Conservation (phyloP, 192 early-diverging fungal genomes). For the Geranomyces michiganensis region DNA sequence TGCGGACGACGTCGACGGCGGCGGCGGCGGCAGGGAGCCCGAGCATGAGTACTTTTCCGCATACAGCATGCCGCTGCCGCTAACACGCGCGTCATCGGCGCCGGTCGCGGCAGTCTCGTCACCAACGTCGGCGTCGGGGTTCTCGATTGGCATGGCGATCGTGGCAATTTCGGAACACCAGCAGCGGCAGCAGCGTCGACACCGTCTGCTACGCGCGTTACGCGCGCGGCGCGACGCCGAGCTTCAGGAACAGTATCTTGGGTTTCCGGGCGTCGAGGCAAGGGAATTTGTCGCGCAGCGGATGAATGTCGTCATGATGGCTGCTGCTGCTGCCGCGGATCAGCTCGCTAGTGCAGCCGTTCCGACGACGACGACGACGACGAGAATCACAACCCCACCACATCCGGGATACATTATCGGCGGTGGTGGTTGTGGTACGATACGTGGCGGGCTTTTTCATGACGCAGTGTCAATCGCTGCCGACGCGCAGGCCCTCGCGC, state of each 20-base stretch:
- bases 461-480: not conserved
- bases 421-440: too few species aligned
- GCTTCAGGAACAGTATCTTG: slow-evolving; percentile 17
- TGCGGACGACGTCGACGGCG: not conserved
- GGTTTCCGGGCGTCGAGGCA: not conserved
- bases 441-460: not conserved
- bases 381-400: too few species aligned
- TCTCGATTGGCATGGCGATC: not conserved
- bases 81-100: slow-evolving; percentile 11
- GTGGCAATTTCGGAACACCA: not conserved
- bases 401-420: too few species aligned
- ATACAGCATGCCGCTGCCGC: slow-evolving; percentile 16
- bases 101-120: too few species aligned
- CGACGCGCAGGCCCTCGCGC: not conserved
- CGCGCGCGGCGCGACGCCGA: not conserved
- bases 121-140: too few species aligned
- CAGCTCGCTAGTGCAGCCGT: too few species aligned
- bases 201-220: slow-evolving; percentile 7
- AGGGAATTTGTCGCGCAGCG: not conserved
- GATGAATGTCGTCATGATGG: too few species aligned
- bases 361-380: too few species aligned
- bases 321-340: too few species aligned
- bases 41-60: slow-evolving; percentile 2
- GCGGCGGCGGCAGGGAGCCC: not conserved
- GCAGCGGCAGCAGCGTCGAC: not conserved